Conservation (phyloP, 768 basidiomycete species). For the Phlebiopsis gigantea region DNA sequence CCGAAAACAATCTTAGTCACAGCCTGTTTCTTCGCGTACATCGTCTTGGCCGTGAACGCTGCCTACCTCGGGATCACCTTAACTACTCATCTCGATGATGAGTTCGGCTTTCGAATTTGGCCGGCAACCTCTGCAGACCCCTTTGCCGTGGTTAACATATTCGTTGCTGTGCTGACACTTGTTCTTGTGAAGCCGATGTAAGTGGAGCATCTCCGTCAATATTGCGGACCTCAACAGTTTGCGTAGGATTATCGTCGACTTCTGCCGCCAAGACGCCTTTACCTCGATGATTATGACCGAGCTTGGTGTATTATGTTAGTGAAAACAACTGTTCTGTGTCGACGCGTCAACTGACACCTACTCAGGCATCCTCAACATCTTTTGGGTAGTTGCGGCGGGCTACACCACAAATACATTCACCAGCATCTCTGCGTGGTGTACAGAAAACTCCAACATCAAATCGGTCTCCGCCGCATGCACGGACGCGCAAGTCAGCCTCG, state of each 20-base stretch:
- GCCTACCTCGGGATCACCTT: slow-evolving; percentile 2
- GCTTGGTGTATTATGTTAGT: slow-evolving; percentile 20
- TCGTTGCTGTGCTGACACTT: slow-evolving; percentile 17
- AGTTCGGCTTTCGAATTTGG: slow-evolving; percentile 4
- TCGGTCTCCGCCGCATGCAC: slow-evolving; percentile 19
- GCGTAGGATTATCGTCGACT: slow-evolving; percentile 23
- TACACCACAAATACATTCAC: slow-evolving; percentile 13
- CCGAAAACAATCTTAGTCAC: neutral
- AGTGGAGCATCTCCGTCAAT: neutral
- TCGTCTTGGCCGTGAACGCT: slow-evolving; percentile 8
- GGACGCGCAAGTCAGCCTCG: slow-evolving; percentile 2
- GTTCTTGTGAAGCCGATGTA: slow-evolving; percentile 17
- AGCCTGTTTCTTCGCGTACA: slow-evolving; percentile 3
- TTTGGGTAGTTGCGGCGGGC: slow-evolving; percentile 26
- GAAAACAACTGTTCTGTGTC: neutral
- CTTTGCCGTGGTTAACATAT: slow-evolving; percentile 17
- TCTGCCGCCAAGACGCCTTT: slow-evolving; percentile 22
- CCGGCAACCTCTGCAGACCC: slow-evolving; percentile 9
- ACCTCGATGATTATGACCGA: slow-evolving; percentile 27
- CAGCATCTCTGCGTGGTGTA: slow-evolving; percentile 9
- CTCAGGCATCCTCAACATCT: slow-evolving; percentile 25
- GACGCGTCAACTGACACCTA: too few species aligned
- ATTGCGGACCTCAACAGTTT: neutral
- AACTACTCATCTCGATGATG: slow-evolving; percentile 1
- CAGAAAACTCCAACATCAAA: slow-evolving; percentile 2